Evolutionary conservation across 176 grass and related monocot species (phyloP), one percentile per base, ranked within the genome.

Genomic region (Oryza longistaminata): DNA sequence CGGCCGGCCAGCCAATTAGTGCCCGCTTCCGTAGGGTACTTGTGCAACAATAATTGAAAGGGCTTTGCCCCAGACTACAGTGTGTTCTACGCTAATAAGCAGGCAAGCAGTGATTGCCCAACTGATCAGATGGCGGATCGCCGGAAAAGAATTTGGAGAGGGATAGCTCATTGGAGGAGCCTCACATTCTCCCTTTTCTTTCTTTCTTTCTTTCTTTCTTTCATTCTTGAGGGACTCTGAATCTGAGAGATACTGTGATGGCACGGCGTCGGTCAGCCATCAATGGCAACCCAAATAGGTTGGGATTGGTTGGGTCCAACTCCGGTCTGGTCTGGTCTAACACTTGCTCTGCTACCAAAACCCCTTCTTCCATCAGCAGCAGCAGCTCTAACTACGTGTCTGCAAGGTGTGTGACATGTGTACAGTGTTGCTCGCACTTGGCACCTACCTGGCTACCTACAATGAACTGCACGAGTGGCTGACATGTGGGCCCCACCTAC

Each of bases 261-360:
- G 17, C 53, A 58, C 53, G 21, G 42, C 50, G 69, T 58, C 6
- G 55, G 43, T 19, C 88, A 0, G 58, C 12, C 78, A 78, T 77
- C 60, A 86, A 87, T 87, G 88, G 88, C 88, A 83, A 74, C 49
- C 88, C 88, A 62, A 90, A 87, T 53, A 90, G 84, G 88, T 79
- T 87, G 88, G 83, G 64, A 25, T 70, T 0, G 14, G 82, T 55
- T 76, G 50, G 71, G 26, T 34, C 64, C 11, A 14, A 71, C 24
- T 9, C 25, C 11, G 19, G 26, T 9, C 19, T 21, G 43, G 26
- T 9, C 25, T 21, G 43, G 26, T 84, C 49, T 67, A n/a, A 34
- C 67, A 14, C 25, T 8, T 11, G 44, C 17, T 14, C 25, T 21
- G 39, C 25, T 21, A 49, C 29, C 73, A 24, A 53, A 53, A 40